A percentile compares a stretch with the other conserved stretches of the same genome.
Evolutionary conservation across 2,329 filamentous ascomycete genomes (phyloP).

Genomic region (Claviceps paspali): DNA sequence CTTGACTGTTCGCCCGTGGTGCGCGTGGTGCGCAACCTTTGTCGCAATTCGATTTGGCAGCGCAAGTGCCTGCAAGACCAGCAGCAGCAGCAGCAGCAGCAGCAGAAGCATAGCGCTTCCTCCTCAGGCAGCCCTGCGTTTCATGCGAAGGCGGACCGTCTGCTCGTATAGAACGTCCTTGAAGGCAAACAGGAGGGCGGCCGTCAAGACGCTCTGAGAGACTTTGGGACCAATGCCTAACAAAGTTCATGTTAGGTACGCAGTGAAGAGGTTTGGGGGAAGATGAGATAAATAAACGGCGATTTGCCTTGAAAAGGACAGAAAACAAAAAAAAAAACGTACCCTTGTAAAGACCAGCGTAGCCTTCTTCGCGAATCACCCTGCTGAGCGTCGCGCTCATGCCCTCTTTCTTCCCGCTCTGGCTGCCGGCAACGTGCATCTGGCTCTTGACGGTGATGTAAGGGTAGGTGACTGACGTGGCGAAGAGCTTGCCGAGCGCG

Average conservation of each 20-base stretch:
- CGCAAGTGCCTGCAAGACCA: too few relatives aligned
- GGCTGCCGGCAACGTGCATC: conserved; percentile 72
- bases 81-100: not conserved
- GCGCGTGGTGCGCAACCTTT: too few relatives aligned
- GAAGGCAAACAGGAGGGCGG: conserved; percentile 92
- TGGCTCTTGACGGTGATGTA: conserved; percentile 98
- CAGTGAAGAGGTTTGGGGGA: too few relatives aligned
- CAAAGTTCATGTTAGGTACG: too few relatives aligned
- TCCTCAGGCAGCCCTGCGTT: conserved; percentile 13
- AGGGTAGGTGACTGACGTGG: conserved; percentile 87
- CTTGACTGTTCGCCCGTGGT: too few relatives aligned
- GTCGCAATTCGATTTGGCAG: too few relatives aligned
- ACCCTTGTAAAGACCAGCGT: conserved; percentile 84
- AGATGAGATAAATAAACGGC: too few relatives aligned
- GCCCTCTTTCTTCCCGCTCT: conserved; percentile 61
- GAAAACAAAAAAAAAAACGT: conserved; percentile 4
- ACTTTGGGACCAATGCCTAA: conserved; percentile 90
- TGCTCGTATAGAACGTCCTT: conserved; percentile 91
- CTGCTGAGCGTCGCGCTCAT: conserved; percentile 63
- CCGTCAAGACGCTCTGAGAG: conserved; percentile 90
- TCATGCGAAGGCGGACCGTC: conserved; percentile 49
- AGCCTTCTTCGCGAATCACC: conserved; percentile 83
- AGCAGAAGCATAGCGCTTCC: too few relatives aligned
- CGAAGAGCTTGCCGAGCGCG: conserved; percentile 84
- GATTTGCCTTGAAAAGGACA: too few relatives aligned